A percentile compares a stretch with the other conserved stretches of the same genome.
These are phyloP conservation scores for Lophium mytilinum DNA, from an alignment of 495 filamentous ascomycete species.

Conservation along the genomic window DNA sequence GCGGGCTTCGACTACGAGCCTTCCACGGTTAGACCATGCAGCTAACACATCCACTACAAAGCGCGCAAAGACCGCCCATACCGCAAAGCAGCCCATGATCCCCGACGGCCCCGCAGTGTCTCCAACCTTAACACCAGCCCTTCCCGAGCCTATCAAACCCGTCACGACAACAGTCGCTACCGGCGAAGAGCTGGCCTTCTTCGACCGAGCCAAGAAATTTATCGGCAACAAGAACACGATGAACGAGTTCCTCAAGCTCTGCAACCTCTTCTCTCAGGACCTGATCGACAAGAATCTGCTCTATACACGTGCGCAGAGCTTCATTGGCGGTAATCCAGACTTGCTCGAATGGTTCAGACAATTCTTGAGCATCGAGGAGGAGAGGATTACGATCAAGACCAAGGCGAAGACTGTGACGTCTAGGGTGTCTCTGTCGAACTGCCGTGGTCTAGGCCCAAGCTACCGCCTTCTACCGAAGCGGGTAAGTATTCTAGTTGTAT, in stretches of 20 bases:
- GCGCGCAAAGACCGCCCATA: conserved; percentile 55
- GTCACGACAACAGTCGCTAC: conserved; percentile 53
- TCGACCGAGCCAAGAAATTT: conserved; percentile 93
- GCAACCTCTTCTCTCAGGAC: conserved; percentile 87
- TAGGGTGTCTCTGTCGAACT: conserved; percentile 82
- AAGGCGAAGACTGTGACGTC: conserved; percentile 62
- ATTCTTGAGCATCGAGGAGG: conserved; percentile 61
- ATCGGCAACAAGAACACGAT: conserved; percentile 84
- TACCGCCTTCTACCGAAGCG: conserved; percentile 86
- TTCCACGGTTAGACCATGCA: too few relatives aligned
- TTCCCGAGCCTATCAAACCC: conserved; percentile 78
- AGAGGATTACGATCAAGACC: conserved; percentile 73
- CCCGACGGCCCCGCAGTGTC: conserved; percentile 66
- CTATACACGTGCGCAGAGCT: conserved; percentile 69
- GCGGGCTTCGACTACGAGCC: too few relatives aligned
- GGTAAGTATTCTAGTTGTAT: conserved; percentile 33
- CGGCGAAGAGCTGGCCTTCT: conserved; percentile 80
- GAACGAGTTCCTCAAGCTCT: conserved; percentile 91
- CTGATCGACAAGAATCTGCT: conserved; percentile 76
- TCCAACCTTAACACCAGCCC: conserved; percentile 75
- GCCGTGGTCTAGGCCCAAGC: conserved; percentile 85
- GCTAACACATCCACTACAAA: conserved; percentile 16
- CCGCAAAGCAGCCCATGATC: conserved; percentile 50
- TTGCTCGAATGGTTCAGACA: conserved; percentile 76
- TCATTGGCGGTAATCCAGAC: conserved; percentile 82